Base-by-base conservation (phyloP, 1,284 basidiomycete genomes). In the Apiotrichum gracile region DNA sequence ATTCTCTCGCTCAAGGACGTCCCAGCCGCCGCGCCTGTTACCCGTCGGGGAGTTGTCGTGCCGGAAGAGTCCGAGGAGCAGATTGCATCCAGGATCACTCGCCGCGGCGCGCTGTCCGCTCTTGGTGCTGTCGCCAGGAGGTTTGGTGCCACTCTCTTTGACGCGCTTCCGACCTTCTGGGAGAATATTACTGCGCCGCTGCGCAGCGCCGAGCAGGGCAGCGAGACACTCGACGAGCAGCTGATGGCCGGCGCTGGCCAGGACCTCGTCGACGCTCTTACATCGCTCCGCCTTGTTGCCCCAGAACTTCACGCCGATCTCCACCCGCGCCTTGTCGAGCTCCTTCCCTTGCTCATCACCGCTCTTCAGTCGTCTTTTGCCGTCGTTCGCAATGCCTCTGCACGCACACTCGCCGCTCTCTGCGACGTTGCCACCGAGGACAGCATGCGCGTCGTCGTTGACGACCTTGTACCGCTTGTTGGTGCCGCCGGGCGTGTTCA, bases 261-360 rank as follows among this genome's bases (percentile, higher is more conserved):
- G 74, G 87, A 91, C 65, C 82, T 97, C 26, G 85, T 99, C 55
- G 96, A 99, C 75, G 87, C 87, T 3, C 80, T 97, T 49, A 93
- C 93, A 48, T 87, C 96, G 33, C 78, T 98, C 13, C 87, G 90
- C 60, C 86, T 88, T 19, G 81, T 91, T 41, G 82, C 86, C 5
- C 86, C 88, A 0, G 82, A 86, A 21, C 80, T 98, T 43, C 83
- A 91, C 61, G 73, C 81, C 39, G 77, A 80, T 2, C 79, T 97
- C 2, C 84, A 87, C 77, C 77, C 80, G 3, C 85, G 82, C 56
- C 79, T 97, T 34, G 72, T 78, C 4, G 80, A 83, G 49, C 79
- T 92, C 17, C 86, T 97, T 60, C 87, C 89, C 0, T 79, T 84
- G 61, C 79, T 98, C 60, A 79, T 85, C 10, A 72, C 84, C 2